Evolutionary conservation across 768 basidiomycete species (phyloP).

Genomic region (Melanogaster broomeanus): DNA sequence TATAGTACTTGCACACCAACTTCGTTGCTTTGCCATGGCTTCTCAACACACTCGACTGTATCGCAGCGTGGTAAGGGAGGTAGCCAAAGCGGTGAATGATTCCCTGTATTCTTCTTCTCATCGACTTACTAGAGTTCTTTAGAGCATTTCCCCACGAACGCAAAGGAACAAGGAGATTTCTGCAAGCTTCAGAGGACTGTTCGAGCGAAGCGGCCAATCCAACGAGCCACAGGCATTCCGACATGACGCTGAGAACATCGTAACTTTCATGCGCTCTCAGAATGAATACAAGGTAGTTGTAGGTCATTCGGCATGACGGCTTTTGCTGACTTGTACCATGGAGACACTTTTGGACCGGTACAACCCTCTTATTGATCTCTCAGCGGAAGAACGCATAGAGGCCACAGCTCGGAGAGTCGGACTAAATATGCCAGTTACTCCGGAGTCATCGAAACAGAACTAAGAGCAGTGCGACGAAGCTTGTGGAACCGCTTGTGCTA

Average conservation of each 20-base stretch:
- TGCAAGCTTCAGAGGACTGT: conserved; percentile 54
- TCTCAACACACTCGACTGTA: conserved; percentile 20
- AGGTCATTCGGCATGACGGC: background rate
- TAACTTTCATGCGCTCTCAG: conserved; percentile 72
- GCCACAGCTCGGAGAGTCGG: conserved; percentile 89
- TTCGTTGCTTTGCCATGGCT: conserved; percentile 29
- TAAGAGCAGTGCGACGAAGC: background rate
- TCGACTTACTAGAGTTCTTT: conserved; percentile 1
- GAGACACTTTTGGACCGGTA: conserved; percentile 84
- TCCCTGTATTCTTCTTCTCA: background rate
- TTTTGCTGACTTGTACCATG: background rate
- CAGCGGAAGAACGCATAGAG: conserved; percentile 75
- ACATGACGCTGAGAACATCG: conserved; percentile 56
- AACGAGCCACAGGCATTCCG: conserved; percentile 28
- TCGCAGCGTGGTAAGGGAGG: conserved; percentile 31
- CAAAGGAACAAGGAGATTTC: conserved; percentile 45
- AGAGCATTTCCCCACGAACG: conserved; percentile 42
- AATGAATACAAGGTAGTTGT: conserved; percentile 70
- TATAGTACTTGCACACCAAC: too few relatives aligned
- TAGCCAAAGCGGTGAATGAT: conserved; percentile 25
- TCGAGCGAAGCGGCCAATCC: conserved; percentile 41
- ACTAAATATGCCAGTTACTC: conserved; percentile 71
- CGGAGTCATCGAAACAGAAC: conserved; percentile 1
- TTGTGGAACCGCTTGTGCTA: background rate
- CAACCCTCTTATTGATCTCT: conserved; percentile 82